Evolutionary conservation across 176 grass and related monocot species (phyloP).

Genomic region (Rhynchospora pubera): DNA sequence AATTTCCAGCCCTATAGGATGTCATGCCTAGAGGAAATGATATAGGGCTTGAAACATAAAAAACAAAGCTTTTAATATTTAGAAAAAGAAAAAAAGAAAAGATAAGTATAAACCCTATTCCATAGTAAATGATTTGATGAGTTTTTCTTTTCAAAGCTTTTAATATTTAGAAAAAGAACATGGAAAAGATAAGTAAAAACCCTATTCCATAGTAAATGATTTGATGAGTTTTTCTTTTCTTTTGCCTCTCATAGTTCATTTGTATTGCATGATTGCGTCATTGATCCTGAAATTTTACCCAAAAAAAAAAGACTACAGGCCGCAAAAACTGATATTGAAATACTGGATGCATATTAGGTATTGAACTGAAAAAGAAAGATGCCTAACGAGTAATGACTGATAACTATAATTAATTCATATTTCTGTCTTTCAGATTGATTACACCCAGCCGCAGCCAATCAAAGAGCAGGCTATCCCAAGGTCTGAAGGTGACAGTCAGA

Average conservation of each 20-base stretch:
- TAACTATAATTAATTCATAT: not conserved
- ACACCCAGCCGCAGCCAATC: slow-evolving; percentile 47
- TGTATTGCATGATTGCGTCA: no score
- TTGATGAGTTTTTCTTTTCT: not conserved
- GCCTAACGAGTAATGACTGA: not conserved
- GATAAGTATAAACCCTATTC: not conserved
- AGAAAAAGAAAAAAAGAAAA: no score
- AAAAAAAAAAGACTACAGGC: not conserved
- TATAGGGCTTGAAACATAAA: no score
- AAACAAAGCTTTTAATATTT: no score
- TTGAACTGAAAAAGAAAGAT: not conserved
- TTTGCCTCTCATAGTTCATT: not conserved
- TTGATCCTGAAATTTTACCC: not conserved
- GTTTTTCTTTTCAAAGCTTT: not conserved
- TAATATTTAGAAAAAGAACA: no score
- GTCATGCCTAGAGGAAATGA: no score
- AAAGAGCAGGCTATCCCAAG: not conserved
- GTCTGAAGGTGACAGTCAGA: slow-evolving; percentile 49
- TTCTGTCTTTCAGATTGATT: slow-evolving; percentile 49
- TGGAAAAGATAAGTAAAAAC: not conserved
- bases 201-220: not conserved
- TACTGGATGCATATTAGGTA: not conserved
- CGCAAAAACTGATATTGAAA: not conserved
- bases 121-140: not conserved
- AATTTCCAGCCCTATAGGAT: no score